Conservation (phyloP, 2,329 filamentous ascomycete species). For the Blastomyces parvus region DNA sequence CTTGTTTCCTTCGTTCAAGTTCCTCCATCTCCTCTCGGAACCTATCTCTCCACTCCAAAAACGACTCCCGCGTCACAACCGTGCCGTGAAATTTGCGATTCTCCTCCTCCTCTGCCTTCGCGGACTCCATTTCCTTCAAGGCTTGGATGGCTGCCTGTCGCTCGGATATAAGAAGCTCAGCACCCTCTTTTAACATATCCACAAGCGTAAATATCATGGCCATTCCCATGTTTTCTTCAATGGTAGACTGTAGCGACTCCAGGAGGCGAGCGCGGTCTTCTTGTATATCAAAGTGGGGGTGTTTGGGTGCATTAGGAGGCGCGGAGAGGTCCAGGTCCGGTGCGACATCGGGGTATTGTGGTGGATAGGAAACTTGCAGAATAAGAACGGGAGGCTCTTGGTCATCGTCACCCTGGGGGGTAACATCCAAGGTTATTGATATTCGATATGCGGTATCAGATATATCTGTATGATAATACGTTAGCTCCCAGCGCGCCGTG, state of each 20-base stretch:
- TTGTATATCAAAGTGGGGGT: constrained; percentile 67
- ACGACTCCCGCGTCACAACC: constrained; percentile 75
- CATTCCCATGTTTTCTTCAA: constrained; percentile 92
- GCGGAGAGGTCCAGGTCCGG: constrained; percentile 71
- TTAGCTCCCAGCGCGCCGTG: constrained; percentile 13
- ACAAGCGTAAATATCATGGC: constrained; percentile 94
- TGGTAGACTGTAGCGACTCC: constrained; percentile 58
- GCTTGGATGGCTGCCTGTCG: constrained; percentile 56
- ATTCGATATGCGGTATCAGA: constrained; percentile 84
- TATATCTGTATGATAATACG: constrained; percentile 51
- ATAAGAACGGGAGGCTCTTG: constrained; percentile 59
- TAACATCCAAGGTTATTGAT: constrained; percentile 69
- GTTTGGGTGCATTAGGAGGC: constrained; percentile 58
- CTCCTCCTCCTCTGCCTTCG: constrained; percentile 70
- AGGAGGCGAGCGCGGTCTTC: constrained; percentile 71
- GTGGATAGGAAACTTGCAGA: constrained; percentile 81
- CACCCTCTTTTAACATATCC: constrained; percentile 75
- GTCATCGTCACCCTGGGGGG: constrained; percentile 52
- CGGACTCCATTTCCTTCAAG: constrained; percentile 44
- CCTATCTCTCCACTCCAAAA: constrained; percentile 67
- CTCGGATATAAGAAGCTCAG: constrained; percentile 72
- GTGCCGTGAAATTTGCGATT: constrained; percentile 95
- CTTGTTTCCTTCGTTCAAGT: constrained; percentile 51
- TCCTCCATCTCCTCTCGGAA: constrained; percentile 79
- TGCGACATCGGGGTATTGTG: constrained; percentile 77